These are phyloP conservation scores for Sherardia arvensis DNA, from an alignment of 257 asterid species.

Conservation along the genomic window DNA sequence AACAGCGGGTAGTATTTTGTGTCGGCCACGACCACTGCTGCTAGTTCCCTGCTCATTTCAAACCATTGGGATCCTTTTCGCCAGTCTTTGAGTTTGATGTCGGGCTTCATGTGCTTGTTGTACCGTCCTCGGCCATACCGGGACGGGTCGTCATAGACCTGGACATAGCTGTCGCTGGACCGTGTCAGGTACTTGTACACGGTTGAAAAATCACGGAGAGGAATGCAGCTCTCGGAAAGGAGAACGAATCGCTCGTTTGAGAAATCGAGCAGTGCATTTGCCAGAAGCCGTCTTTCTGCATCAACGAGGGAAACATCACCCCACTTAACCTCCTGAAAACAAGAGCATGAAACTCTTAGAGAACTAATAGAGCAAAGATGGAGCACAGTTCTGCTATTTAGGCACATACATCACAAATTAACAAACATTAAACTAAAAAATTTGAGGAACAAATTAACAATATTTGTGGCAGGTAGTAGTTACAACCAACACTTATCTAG, in stretches of 20 bases:
- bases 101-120: slow-evolving; percentile 66
- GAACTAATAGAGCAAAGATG: neutral
- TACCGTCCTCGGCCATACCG: slow-evolving; percentile 94
- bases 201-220: slow-evolving; percentile 58
- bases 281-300: slow-evolving; percentile 81
- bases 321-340: slow-evolving; percentile 74
- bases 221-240: slow-evolving; percentile 86
- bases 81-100: slow-evolving; percentile 67
- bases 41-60: slow-evolving; percentile 68
- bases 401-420: neutral
- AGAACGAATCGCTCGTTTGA: slow-evolving; percentile 85
- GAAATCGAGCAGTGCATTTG: slow-evolving; percentile 89
- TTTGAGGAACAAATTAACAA: too few species aligned
- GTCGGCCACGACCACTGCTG: slow-evolving; percentile 57
- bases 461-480: neutral
- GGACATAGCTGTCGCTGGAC: slow-evolving; percentile 63
- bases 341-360: slow-evolving; percentile 5
- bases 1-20: slow-evolving; percentile 60
- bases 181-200: slow-evolving; percentile 58
- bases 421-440: neutral
- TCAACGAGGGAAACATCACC: slow-evolving; percentile 80
- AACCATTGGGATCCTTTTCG: slow-evolving; percentile 98
- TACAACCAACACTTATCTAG: neutral
- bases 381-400: neutral
- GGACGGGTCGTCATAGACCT: slow-evolving; percentile 73